Evolutionary conservation across 306 rosid genomes (phyloP).

Genomic region (Dalbergia oliveri): DNA sequence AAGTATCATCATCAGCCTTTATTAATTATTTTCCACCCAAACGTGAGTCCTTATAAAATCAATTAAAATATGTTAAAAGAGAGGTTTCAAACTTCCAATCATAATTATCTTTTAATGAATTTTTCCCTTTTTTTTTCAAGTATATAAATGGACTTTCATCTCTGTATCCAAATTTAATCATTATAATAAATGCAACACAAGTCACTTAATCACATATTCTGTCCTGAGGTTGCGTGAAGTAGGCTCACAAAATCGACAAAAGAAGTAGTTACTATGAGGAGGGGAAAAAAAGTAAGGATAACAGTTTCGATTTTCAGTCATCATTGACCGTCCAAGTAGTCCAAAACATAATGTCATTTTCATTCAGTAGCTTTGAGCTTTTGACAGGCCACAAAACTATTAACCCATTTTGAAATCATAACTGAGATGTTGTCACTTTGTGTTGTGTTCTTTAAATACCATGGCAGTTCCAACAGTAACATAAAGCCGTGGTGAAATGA

Average conservation of each 20-base stretch:
- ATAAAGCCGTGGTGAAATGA: constrained; percentile 37
- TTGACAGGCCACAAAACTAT: constrained; percentile 40
- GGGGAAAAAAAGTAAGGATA: constrained; percentile 10
- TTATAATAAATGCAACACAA: background rate
- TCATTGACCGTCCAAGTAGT: constrained; percentile 29
- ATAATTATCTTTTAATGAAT: background rate
- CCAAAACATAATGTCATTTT: constrained; percentile 51
- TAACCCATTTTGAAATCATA: constrained; percentile 44
- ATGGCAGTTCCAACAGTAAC: constrained; percentile 33
- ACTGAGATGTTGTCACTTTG: constrained; percentile 49
- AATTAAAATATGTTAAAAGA: background rate
- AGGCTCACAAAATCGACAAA: background rate
- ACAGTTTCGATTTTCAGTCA: constrained; percentile 35
- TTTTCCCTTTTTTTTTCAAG: background rate
- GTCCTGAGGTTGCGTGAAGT: background rate
- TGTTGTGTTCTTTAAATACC: constrained; percentile 25
- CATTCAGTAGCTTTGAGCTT: constrained; percentile 45
- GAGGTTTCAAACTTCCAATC: constrained; percentile 6
- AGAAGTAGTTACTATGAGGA: constrained; percentile 3
- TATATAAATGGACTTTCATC: background rate
- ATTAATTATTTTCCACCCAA: constrained; percentile 18
- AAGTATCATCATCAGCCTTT: constrained; percentile 12
- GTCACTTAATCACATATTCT: background rate
- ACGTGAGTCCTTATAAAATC: background rate
- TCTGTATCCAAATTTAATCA: background rate